These are phyloP conservation scores for Colletotrichum sansevieriae DNA, from an alignment of 2,329 filamentous ascomycete species.

Conservation along the genomic window DNA sequence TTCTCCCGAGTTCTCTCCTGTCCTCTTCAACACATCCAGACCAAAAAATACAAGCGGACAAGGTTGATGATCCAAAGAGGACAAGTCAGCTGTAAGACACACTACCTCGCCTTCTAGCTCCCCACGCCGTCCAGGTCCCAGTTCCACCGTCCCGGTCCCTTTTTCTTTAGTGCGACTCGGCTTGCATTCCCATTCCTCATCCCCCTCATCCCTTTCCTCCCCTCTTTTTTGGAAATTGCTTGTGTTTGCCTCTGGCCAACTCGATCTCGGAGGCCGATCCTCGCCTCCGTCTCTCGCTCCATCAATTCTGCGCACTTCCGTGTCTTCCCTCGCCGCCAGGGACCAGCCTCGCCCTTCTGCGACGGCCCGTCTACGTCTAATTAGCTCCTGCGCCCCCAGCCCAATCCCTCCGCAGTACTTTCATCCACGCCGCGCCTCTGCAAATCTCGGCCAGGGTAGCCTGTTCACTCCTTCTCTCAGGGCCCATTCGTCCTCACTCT, in stretches of 20 bases:
- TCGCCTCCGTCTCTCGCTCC: slow-evolving; percentile 1
- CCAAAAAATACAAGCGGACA: too few relatives aligned
- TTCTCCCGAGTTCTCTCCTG: too few relatives aligned
- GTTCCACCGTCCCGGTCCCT: slow-evolving; percentile 9
- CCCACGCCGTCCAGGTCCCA: slow-evolving; percentile 9
- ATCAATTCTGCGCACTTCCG: neutral
- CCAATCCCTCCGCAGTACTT: neutral
- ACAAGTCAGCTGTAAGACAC: neutral
- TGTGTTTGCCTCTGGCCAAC: neutral
- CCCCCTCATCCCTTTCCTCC: neutral
- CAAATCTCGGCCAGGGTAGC: slow-evolving; percentile 13
- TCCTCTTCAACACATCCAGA: too few relatives aligned
- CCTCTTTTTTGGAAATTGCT: neutral
- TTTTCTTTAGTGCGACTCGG: slow-evolving; percentile 9
- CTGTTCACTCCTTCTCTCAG: neutral
- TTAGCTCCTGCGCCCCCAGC: neutral
- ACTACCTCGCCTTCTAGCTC: neutral
- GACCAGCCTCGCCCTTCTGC: neutral
- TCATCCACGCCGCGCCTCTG: neutral
- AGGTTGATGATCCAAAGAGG: too few relatives aligned
- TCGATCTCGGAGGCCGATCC: too few relatives aligned
- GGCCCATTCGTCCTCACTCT: neutral
- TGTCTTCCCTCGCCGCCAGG: neutral
- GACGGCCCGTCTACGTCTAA: neutral
- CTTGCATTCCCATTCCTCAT: neutral